Percentiles rank a stretch among this genome's conserved stretches.
Evolutionary conservation across 139 green algal species (phyloP).

Genomic region (Pedinophyceae sp.): DNA sequence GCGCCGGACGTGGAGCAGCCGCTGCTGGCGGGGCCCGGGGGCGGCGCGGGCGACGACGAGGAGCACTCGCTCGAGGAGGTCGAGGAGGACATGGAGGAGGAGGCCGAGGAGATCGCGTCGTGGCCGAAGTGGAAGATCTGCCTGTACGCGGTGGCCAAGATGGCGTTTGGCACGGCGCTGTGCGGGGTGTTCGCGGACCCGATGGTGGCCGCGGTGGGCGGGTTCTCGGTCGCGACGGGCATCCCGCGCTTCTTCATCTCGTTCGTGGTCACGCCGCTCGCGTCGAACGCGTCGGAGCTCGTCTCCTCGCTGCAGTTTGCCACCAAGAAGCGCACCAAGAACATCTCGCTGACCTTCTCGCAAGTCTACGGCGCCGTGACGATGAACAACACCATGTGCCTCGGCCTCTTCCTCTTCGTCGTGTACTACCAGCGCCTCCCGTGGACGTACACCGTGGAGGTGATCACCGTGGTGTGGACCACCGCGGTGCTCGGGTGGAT

Average conservation of each 20-base stretch:
- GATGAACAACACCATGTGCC: slow-evolving; percentile 55
- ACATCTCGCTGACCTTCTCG: slow-evolving; percentile 38
- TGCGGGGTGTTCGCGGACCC: slow-evolving; percentile 26
- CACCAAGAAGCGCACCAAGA: slow-evolving; percentile 25
- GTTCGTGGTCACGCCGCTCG: slow-evolving; percentile 40
- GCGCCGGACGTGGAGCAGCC: slow-evolving; percentile 5
- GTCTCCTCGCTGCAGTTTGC: slow-evolving; percentile 41
- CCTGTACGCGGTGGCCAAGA: slow-evolving; percentile 1
- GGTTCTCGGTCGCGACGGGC: slow-evolving; percentile 26
- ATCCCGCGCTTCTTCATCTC: slow-evolving; percentile 46
- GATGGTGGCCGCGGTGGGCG: slow-evolving; percentile 31
- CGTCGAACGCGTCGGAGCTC: slow-evolving; percentile 43
- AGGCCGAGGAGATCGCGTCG: background rate
- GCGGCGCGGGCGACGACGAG: too few species aligned
- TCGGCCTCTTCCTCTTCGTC: slow-evolving; percentile 48
- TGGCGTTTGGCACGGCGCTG: slow-evolving; percentile 12
- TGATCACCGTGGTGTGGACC: background rate
- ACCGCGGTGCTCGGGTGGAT: background rate
- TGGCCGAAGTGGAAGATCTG: slow-evolving; percentile 7
- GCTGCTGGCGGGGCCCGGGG: background rate
- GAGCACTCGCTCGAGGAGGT: slow-evolving; percentile 3
- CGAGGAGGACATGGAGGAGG: background rate
- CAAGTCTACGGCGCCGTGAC: slow-evolving; percentile 44
- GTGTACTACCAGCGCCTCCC: slow-evolving; percentile 23
- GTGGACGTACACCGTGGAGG: slow-evolving; percentile 40